Evolutionary conservation across 805 yeast genomes (phyloP), one percentile per base, ranked within the genome.

Genomic region (Wickerhamia fluorescens): DNA sequence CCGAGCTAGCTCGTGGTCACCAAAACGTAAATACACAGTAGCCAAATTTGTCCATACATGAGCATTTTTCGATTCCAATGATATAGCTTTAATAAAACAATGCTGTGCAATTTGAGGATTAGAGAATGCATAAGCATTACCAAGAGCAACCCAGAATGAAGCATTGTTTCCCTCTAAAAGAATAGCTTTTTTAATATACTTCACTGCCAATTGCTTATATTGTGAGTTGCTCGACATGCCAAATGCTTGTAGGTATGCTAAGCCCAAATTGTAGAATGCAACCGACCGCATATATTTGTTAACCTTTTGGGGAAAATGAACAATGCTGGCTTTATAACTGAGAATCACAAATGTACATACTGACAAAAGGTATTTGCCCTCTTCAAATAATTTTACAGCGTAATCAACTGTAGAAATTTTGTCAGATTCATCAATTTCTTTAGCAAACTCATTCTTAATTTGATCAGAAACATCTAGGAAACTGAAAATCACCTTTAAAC

Each of bases 31-130:
- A 41, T 83, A 88, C 20, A 92, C 59, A 5, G 82, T 70, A 0
- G 94, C 96, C 34, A 92, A 58, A 42, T 85, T 84, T 10, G 78
- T 68, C 96, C 96, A 92, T 4, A 78, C 69, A 11, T 58, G 58
- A 3, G 79, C 71, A 32, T 82, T 83, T 30, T 73, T 72, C 5
- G 82, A 72, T 27, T 83, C 78, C 22, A 87, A 54, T 0, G 83
- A 66, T 2, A 78, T 57, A 1, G 96, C 88, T 38, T 84, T 80
- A 42, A 92, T 82, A 44, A 83, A 85, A 51, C 96, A 86, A 56
- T 92, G 99, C 54, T 92, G 99, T 0, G 96, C 66, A 5, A 85
- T 81, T 27, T 71, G 68, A 0, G 89, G 78, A 39, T 75, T 81
- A 4, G 64, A 53, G 3, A 73, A 57, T 31, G 78, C 66, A 6